Percentiles rank a stretch among this genome's conserved stretches.
Evolutionary conservation across 75 land plant genomes (phyloP).

Genomic region (Chamaecyparis obtusa): DNA sequence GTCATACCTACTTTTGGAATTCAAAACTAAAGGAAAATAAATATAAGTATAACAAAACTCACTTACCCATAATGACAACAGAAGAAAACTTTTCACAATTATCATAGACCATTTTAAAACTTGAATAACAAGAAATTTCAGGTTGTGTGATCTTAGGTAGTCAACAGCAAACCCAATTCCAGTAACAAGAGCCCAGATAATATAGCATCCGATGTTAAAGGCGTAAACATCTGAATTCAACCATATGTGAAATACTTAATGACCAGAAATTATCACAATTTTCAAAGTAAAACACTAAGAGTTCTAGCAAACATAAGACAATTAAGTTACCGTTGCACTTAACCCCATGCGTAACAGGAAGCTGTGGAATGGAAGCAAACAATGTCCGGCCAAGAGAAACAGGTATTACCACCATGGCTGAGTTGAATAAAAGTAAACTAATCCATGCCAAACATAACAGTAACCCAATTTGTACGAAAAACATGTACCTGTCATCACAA

Average conservation of each 20-base stretch:
- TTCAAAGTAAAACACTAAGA: neutral
- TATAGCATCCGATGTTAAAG: slow-evolving; percentile 86
- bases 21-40: slow-evolving; percentile 1
- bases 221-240: slow-evolving; percentile 71
- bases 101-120: slow-evolving; percentile 81
- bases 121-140: slow-evolving; percentile 52
- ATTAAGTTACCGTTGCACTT: slow-evolving; percentile 84
- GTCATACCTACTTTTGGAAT: neutral
- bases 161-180: slow-evolving; percentile 69
- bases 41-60: neutral
- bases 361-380: slow-evolving; percentile 74
- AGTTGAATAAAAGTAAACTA: slow-evolving; percentile 85
- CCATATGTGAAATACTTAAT: neutral
- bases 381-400: slow-evolving; percentile 79
- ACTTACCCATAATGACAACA: slow-evolving; percentile 88
- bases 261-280: neutral
- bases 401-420: slow-evolving; percentile 78
- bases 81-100: slow-evolving; percentile 68
- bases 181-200: slow-evolving; percentile 77
- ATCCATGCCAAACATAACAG: slow-evolving; percentile 87
- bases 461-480: slow-evolving; percentile 80
- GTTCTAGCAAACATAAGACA: neutral
- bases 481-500: slow-evolving; percentile 57
- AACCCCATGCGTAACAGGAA: slow-evolving; percentile 89
- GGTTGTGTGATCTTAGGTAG: slow-evolving; percentile 68